phyloP scores from a whole-genome alignment of 2,329 filamentous ascomycete genomes.

The Pestalotiopsis sp. region DNA sequence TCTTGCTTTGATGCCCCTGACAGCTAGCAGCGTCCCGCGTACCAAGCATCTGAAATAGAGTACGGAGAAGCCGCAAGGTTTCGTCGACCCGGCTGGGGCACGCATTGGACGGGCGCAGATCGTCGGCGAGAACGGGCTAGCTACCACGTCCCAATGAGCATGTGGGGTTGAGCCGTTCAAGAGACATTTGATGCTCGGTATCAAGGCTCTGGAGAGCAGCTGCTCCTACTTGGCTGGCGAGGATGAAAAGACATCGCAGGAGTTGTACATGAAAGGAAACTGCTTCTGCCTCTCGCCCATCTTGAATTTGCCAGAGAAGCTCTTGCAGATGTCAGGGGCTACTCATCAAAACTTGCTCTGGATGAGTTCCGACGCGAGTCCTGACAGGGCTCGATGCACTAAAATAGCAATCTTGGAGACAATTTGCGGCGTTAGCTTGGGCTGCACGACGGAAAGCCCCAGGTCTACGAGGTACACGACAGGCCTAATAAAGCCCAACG shows the following conservation, averaged over 20 bases:
- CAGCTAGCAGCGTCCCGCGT: background rate
- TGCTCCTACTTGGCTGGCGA: no score
- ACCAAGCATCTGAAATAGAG: conserved; percentile 8
- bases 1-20: conserved; percentile 8
- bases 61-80: conserved; percentile 8
- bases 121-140: background rate
- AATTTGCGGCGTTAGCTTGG: background rate
- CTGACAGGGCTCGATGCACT: background rate
- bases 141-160: background rate
- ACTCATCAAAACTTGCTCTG: no score
- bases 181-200: background rate
- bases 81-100: conserved; percentile 8
- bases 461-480: no score
- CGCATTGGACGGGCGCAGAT: conserved; percentile 5
- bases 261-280: no score
- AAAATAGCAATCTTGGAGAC: background rate
- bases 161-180: background rate
- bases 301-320: no score
- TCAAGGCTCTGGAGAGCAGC: no score
- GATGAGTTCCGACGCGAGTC: background rate
- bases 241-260: no score
- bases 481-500: no score
- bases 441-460: background rate
- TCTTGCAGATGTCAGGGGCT: no score
- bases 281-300: no score